Percentiles rank a stretch among this genome's conserved stretches.
phyloP scores from a whole-genome alignment of 768 basidiomycete genomes.

The Lanmaoa rubissima region DNA sequence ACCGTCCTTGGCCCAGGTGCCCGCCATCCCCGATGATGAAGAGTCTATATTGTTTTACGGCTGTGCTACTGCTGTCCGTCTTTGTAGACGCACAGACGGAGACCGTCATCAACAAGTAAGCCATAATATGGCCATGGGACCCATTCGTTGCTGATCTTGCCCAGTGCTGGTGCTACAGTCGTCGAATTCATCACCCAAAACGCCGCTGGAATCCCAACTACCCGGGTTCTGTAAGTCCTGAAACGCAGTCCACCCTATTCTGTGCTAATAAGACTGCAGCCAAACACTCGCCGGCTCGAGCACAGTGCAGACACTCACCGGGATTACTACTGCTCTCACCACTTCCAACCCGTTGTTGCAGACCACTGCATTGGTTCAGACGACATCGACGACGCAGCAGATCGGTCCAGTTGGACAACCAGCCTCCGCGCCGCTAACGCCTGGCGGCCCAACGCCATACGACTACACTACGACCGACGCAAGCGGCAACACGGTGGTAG shows the following conservation, averaged over 20 bases:
- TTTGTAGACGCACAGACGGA: conserved; percentile 43
- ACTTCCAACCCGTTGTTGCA: conserved; percentile 17
- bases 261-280: conserved; percentile 13
- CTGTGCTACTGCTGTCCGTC: conserved; percentile 19
- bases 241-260: neutral
- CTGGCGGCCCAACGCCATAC: conserved; percentile 50
- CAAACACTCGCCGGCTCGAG: conserved; percentile 14
- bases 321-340: conserved; percentile 5
- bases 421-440: conserved; percentile 33
- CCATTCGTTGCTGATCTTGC: conserved; percentile 13
- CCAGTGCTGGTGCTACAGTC: conserved; percentile 50
- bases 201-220: conserved; percentile 38
- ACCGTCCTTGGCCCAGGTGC: conserved; percentile 1
- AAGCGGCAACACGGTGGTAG: conserved; percentile 22
- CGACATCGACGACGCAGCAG: conserved; percentile 19
- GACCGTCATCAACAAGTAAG: conserved; percentile 50
- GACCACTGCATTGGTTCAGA: conserved; percentile 21
- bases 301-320: neutral
- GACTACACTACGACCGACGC: conserved; percentile 47
- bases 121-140: neutral
- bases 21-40: conserved; percentile 19
- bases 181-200: conserved; percentile 47
- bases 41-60: conserved; percentile 7
- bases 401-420: conserved; percentile 53
- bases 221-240: conserved; percentile 42